phyloP scores from a whole-genome alignment of 345 rosid genomes.

The Moricandia arvensis region DNA sequence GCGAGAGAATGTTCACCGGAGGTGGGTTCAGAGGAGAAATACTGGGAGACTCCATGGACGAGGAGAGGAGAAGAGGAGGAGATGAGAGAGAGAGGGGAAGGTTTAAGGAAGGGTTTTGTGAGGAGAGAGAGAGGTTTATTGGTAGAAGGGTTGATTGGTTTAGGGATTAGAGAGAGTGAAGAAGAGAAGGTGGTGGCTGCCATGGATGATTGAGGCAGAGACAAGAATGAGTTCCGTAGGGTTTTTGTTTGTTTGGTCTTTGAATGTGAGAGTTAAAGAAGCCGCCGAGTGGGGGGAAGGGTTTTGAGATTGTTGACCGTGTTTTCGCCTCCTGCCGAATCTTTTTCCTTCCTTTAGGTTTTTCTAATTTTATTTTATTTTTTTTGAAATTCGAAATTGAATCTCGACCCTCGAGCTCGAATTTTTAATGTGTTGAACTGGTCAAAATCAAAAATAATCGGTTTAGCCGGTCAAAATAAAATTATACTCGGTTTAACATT shows the following conservation, averaged over 20 bases:
- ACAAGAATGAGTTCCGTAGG: slow-evolving; percentile 1
- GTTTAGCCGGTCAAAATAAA: neutral
- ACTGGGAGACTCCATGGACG: slow-evolving; percentile 33
- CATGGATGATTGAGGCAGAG: slow-evolving; percentile 31
- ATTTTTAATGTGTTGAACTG: neutral
- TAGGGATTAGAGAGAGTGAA: slow-evolving; percentile 31
- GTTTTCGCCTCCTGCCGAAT: neutral
- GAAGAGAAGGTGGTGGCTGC: slow-evolving; percentile 45
- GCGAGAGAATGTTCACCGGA: slow-evolving; percentile 15
- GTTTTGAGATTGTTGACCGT: neutral
- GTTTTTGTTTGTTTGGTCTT: slow-evolving; percentile 7
- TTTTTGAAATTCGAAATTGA: neutral
- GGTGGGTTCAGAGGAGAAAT: slow-evolving; percentile 45
- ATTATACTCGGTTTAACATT: neutral
- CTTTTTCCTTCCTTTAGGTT: slow-evolving; percentile 9
- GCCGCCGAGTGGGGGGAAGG: slow-evolving; percentile 12
- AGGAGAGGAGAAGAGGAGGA: slow-evolving; percentile 31
- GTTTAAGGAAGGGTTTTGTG: slow-evolving; percentile 48
- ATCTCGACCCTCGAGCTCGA: neutral
- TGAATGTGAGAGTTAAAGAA: neutral
- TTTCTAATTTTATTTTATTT: neutral
- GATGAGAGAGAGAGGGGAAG: slow-evolving; percentile 34
- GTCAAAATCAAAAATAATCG: neutral
- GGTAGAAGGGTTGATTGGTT: slow-evolving; percentile 20
- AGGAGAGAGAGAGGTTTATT: slow-evolving; percentile 19